phyloP scores from a whole-genome alignment of 1,284 basidiomycete genomes.

The Cryptococcus amylolentus region DNA sequence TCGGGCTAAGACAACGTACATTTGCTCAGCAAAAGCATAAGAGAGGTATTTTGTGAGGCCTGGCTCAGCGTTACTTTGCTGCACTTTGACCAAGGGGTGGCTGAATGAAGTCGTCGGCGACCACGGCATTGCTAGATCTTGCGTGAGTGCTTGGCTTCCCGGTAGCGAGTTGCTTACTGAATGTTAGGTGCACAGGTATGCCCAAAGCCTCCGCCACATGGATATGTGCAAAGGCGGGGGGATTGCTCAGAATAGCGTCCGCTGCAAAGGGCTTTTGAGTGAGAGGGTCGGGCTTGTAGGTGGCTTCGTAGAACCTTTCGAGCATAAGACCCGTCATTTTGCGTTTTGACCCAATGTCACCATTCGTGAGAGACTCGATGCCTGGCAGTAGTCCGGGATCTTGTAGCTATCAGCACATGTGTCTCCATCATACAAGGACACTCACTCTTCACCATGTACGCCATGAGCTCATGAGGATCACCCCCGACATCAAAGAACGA shows the following conservation, averaged over 20 bases:
- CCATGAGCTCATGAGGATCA: constrained; percentile 45
- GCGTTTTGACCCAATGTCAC: constrained; percentile 36
- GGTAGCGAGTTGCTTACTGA: constrained; percentile 52
- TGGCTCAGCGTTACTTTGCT: constrained; percentile 55
- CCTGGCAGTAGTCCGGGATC: constrained; percentile 45
- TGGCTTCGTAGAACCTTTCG: constrained; percentile 59
- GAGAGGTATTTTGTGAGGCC: constrained; percentile 59
- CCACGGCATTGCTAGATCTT: constrained; percentile 63
- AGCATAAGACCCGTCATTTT: constrained; percentile 54
- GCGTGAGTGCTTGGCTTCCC: not conserved
- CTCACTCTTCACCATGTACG: constrained; percentile 49
- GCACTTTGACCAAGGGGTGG: constrained; percentile 62
- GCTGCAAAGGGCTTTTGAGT: constrained; percentile 56
- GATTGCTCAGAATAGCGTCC: constrained; percentile 64
- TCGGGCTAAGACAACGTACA: constrained; percentile 15
- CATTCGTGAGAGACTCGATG: constrained; percentile 33
- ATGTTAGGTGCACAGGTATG: constrained; percentile 58
- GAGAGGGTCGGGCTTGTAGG: constrained; percentile 54
- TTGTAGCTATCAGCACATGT: constrained; percentile 9
- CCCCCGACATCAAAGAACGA: constrained; percentile 47
- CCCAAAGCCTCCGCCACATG: constrained; percentile 64
- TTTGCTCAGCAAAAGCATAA: constrained; percentile 59
- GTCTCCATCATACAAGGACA: constrained; percentile 15
- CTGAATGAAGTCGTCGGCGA: constrained; percentile 61
- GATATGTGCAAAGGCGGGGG: constrained; percentile 62